These are phyloP conservation scores for Penicillium egyptiacum DNA, from an alignment of 495 filamentous ascomycete genomes.

Conservation along the genomic window DNA sequence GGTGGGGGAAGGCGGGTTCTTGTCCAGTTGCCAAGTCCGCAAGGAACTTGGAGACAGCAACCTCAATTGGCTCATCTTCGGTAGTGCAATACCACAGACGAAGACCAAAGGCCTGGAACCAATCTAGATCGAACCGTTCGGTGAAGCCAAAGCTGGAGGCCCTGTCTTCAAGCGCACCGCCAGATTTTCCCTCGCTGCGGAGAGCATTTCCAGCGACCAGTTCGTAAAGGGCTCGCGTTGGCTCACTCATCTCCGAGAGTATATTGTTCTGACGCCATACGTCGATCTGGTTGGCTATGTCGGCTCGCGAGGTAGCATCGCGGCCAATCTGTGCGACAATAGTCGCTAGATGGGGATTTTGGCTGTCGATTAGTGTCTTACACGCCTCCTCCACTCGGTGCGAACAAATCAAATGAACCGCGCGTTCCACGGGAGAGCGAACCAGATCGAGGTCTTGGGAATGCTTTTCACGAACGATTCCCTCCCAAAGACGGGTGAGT, in stretches of 20 bases:
- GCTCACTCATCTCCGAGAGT: slow-evolving; percentile 81
- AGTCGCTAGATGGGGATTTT: slow-evolving; percentile 78
- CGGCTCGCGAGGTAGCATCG: slow-evolving; percentile 59
- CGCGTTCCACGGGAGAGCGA: slow-evolving; percentile 72
- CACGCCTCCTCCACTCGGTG: slow-evolving; percentile 81
- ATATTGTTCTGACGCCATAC: slow-evolving; percentile 80
- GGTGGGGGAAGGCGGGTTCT: slow-evolving; percentile 59
- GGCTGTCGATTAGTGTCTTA: slow-evolving; percentile 65
- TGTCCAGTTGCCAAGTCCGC: slow-evolving; percentile 64
- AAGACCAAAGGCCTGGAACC: slow-evolving; percentile 89
- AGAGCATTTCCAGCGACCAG: slow-evolving; percentile 83
- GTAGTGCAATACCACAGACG: slow-evolving; percentile 81
- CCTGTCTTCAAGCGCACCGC: slow-evolving; percentile 69
- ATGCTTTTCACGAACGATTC: slow-evolving; percentile 49
- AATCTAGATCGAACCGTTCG: slow-evolving; percentile 79
- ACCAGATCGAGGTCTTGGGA: slow-evolving; percentile 48
- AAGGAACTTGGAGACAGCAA: slow-evolving; percentile 67
- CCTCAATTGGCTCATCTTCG: slow-evolving; percentile 63
- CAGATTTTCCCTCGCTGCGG: slow-evolving; percentile 67
- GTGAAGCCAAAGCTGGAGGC: slow-evolving; percentile 74
- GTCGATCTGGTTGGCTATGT: slow-evolving; percentile 74
- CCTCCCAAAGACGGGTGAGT: slow-evolving; percentile 47
- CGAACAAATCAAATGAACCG: slow-evolving; percentile 73
- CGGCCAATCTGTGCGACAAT: slow-evolving; percentile 77
- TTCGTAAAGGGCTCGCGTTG: slow-evolving; percentile 84